Evolutionary conservation across 2,329 filamentous ascomycete species (phyloP).

Genomic region (Nothophoma quercina): DNA sequence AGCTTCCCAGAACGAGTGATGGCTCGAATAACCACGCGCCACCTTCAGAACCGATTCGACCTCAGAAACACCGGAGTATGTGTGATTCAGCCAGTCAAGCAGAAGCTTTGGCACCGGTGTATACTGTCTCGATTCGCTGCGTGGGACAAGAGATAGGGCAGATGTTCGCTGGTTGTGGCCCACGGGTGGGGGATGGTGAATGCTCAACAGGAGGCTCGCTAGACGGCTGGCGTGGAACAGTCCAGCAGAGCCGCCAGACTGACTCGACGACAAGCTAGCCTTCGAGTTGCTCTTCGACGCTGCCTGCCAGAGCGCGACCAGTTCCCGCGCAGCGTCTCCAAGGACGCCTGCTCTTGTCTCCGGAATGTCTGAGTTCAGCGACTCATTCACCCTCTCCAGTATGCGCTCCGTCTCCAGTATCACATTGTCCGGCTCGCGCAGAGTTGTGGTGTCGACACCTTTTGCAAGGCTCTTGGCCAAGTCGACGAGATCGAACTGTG

Average conservation of each 20-base stretch:
- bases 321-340: conserved; percentile 36
- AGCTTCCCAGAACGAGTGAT: conserved; percentile 83
- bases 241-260: conserved; percentile 61
- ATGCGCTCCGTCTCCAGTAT: conserved; percentile 79
- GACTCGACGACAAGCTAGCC: conserved; percentile 25
- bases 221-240: conserved; percentile 79
- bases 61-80: conserved; percentile 75
- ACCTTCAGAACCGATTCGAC: conserved; percentile 69
- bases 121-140: conserved; percentile 32
- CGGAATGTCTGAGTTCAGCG: conserved; percentile 41
- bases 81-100: conserved; percentile 80
- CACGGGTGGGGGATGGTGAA: conserved; percentile 68
- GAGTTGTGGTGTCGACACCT: conserved; percentile 63
- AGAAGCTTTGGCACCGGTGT: conserved; percentile 76
- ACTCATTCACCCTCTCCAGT: conserved; percentile 55
- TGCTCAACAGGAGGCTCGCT: conserved; percentile 77
- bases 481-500: conserved; percentile 70
- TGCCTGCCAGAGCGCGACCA: conserved; percentile 62
- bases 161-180: conserved; percentile 32
- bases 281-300: conserved; percentile 21
- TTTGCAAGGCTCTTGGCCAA: conserved; percentile 75
- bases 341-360: conserved; percentile 41
- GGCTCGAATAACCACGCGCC: conserved; percentile 76
- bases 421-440: conserved; percentile 74
- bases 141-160: conserved; percentile 35